A percentile compares a stretch with the other conserved stretches of the same genome.
phyloP scores from a whole-genome alignment of 441 rosid genomes.

The Capsella rubella region DNA sequence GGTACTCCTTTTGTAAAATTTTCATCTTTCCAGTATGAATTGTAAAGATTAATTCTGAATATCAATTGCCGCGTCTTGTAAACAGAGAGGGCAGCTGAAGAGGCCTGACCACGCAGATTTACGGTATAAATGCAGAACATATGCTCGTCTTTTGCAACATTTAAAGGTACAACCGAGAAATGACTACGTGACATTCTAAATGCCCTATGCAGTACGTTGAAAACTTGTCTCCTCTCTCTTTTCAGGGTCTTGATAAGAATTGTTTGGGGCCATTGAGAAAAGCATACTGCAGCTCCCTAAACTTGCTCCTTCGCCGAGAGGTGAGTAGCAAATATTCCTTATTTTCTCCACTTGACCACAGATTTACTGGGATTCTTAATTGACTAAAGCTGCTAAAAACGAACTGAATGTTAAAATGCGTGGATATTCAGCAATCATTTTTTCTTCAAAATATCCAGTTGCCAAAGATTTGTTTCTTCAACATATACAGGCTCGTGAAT shows the following conservation, averaged over 20 bases:
- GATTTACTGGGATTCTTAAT: constrained; percentile 2
- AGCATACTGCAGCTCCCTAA: constrained; percentile 97
- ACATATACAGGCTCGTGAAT: constrained; percentile 91
- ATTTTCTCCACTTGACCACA: constrained; percentile 25
- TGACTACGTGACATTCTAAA: constrained; percentile 23
- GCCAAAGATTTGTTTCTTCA: constrained; percentile 12
- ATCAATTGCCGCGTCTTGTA: constrained; percentile 38
- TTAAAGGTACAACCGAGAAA: constrained; percentile 67
- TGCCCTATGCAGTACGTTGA: constrained; percentile 25
- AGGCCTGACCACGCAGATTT: constrained; percentile 99
- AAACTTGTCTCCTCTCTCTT: constrained; percentile 34
- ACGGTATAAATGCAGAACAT: constrained; percentile 98
- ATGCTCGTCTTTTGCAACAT: constrained; percentile 99
- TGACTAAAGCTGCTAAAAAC: constrained; percentile 20
- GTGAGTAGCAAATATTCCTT: constrained; percentile 52
- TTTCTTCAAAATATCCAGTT: constrained; percentile 7
- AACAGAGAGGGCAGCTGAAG: constrained; percentile 97
- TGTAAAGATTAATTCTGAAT: constrained; percentile 36
- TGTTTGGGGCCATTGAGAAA: constrained; percentile 92
- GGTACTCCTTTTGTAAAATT: constrained; percentile 51
- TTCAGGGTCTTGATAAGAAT: constrained; percentile 91
- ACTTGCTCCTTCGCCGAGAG: constrained; percentile 98
- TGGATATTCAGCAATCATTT: constrained; percentile 19
- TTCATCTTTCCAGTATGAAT: constrained; percentile 23
- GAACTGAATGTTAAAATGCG: constrained; percentile 1